Percentiles rank a stretch among this genome's conserved stretches.
Evolutionary conservation across 2,329 filamentous ascomycete genomes (phyloP).

Genomic region (Shiraia sp.): DNA sequence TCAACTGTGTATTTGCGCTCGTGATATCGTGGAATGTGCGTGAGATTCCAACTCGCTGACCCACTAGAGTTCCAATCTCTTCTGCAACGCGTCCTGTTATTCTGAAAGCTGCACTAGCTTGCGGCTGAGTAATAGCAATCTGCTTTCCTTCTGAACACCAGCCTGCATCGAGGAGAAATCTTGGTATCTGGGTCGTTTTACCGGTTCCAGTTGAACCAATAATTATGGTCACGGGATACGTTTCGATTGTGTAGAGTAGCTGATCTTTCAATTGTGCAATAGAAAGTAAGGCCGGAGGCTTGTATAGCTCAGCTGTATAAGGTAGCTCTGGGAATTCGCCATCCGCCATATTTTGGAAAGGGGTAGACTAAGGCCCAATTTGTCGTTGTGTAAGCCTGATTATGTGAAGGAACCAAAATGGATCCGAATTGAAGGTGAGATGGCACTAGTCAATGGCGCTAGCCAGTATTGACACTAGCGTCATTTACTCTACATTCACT

Average conservation of each 20-base stretch:
- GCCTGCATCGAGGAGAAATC: conserved; percentile 84
- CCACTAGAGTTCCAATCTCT: conserved; percentile 82
- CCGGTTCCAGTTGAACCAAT: conserved; percentile 87
- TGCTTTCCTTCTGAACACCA: conserved; percentile 85
- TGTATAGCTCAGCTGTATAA: conserved; percentile 81
- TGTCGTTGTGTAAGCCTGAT: no score
- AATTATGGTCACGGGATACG: conserved; percentile 80
- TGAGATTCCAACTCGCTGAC: conserved; percentile 85
- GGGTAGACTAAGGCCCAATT: no score
- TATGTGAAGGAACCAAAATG: no score
- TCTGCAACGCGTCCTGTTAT: conserved; percentile 66
- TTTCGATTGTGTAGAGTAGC: conserved; percentile 85
- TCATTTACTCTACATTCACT: no score
- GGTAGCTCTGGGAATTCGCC: conserved; percentile 48
- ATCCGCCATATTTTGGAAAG: conserved; percentile 35
- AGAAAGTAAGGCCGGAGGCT: conserved; percentile 79
- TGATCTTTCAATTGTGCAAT: conserved; percentile 81
- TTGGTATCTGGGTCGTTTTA: conserved; percentile 90
- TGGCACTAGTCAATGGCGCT: no score
- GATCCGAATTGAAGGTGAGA: no score
- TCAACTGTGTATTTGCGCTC: conserved; percentile 81
- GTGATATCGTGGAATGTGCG: conserved; percentile 92
- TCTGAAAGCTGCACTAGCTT: conserved; percentile 19
- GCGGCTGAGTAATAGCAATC: conserved; percentile 78
- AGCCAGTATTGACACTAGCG: no score